Base-by-base conservation (phyloP, 768 basidiomycete species). In the Psilocybe tampanensis region DNA sequence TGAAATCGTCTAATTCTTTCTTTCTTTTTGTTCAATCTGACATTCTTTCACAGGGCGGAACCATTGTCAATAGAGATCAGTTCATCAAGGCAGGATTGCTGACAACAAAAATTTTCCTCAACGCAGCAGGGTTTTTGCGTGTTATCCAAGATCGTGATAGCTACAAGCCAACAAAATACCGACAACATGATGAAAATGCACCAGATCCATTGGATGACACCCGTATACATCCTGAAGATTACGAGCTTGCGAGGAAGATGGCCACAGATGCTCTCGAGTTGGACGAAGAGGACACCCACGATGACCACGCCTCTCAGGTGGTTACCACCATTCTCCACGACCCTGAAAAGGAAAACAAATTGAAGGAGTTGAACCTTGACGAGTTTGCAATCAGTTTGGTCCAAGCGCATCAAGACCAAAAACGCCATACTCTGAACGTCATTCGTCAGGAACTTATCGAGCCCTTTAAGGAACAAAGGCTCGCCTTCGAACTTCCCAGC, bases 221-320 rank as follows among this genome's bases (percentile, higher is more conserved):
- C 34, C 91, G 97, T 18, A 93, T 99, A 52, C 97, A 99, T 67
- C 94, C 94, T 6, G 93, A 96, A 69, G 97, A 99, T 73, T 99
- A 98, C 68, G 95, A 98, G 62, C 81, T 98, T 36, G 96, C 97
- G 3, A 88, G 94, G 33, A 98, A 98, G 78, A 97, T 99, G 95
- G 96, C 96, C 34, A 92, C 93, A 18, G 95, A 98, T 72, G 94
- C 96, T 4, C 82, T 98, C 13, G 97, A 98, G 67, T 81, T 94
- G n/a, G 97, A 99, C 62, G 95, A 96, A 66, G 97, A 98, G 70
- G 97, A 99, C 74, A 81, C 94, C 32, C 91, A 92, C 54, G 92
- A 93, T 61, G 86, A 91, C 65, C 92, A 96, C 68, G 92, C 95
- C 23, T 98, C 97, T 1, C 86, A 90, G 63, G 89, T 92, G 8